phyloP scores from a whole-genome alignment of 1,139 yeast species.

The Yamadazyma songkhlaensis region DNA sequence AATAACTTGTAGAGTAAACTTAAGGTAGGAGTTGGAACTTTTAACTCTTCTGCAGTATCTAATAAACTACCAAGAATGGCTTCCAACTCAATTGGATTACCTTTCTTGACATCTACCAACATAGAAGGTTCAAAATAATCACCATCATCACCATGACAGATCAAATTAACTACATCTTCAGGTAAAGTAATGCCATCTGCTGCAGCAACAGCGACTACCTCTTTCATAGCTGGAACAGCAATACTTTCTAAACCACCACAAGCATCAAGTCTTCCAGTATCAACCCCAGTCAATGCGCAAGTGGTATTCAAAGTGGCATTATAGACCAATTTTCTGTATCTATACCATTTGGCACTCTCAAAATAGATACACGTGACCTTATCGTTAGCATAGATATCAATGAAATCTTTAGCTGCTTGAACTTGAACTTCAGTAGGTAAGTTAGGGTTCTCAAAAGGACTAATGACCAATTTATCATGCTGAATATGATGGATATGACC shows the following conservation, averaged over 20 bases:
- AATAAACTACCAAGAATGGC: slow-evolving; percentile 25
- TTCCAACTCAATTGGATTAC: slow-evolving; percentile 30
- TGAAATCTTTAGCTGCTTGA: slow-evolving; percentile 37
- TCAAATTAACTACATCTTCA: slow-evolving; percentile 4
- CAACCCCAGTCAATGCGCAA: slow-evolving; percentile 29
- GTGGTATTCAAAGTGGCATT: slow-evolving; percentile 35
- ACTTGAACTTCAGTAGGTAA: slow-evolving; percentile 16
- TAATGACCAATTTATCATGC: slow-evolving; percentile 52
- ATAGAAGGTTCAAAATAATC: slow-evolving; percentile 41
- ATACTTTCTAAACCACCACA: slow-evolving; percentile 15
- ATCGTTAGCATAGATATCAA: slow-evolving; percentile 46
- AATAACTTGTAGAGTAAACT: slow-evolving; percentile 33
- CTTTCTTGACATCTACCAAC: slow-evolving; percentile 30
- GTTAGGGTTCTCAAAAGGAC: slow-evolving; percentile 39
- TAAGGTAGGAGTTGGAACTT: slow-evolving; percentile 20
- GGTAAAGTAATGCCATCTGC: slow-evolving; percentile 42
- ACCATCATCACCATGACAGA: slow-evolving; percentile 54
- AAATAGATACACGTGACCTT: slow-evolving; percentile 36
- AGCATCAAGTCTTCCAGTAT: slow-evolving; percentile 23
- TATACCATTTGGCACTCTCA: slow-evolving; percentile 44
- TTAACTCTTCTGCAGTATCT: slow-evolving; percentile 8
- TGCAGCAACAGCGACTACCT: slow-evolving; percentile 57
- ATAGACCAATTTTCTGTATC: slow-evolving; percentile 56
- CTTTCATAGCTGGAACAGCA: slow-evolving; percentile 60
- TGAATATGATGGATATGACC: slow-evolving; percentile 51